These are phyloP conservation scores for Alternaria sp. DNA, from an alignment of 2,329 filamentous ascomycete genomes.

Conservation along the genomic window DNA sequence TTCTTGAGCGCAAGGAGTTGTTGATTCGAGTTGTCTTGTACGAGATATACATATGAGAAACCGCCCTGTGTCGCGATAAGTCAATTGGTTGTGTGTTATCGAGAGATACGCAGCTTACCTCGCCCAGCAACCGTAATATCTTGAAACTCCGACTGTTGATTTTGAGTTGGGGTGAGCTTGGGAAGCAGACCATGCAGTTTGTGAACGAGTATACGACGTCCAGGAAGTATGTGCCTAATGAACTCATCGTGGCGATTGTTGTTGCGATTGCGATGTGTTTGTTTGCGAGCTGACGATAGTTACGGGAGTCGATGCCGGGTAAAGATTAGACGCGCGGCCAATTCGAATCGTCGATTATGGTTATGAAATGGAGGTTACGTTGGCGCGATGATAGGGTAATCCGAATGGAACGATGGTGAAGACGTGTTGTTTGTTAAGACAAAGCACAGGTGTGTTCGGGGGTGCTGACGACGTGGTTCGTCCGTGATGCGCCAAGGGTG, in stretches of 20 bases:
- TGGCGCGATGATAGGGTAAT: not conserved
- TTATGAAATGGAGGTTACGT: not conserved
- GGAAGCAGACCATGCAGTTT: conserved; percentile 96
- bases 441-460: conserved; percentile 23
- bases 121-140: conserved; percentile 89
- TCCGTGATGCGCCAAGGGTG: conserved; percentile 29
- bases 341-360: not conserved
- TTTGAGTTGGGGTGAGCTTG: conserved; percentile 89
- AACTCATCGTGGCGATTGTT: conserved; percentile 38
- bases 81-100: not conserved
- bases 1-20: conserved; percentile 96
- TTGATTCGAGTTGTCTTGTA: conserved; percentile 85
- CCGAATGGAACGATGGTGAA: not conserved
- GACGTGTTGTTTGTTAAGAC: conserved; percentile 28
- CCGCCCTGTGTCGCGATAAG: conserved; percentile 69
- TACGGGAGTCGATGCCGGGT: conserved; percentile 22
- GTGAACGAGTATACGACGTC: conserved; percentile 91
- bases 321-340: conserved; percentile 13
- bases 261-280: conserved; percentile 8
- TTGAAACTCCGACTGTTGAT: conserved; percentile 97
- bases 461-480: conserved; percentile 34
- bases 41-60: conserved; percentile 98
- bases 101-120: conserved; percentile 64
- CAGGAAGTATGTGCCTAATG: conserved; percentile 69
- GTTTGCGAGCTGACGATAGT: conserved; percentile 29